Evolutionary conservation across 768 basidiomycete species (phyloP).

Genomic region (Suillus bovinus): DNA sequence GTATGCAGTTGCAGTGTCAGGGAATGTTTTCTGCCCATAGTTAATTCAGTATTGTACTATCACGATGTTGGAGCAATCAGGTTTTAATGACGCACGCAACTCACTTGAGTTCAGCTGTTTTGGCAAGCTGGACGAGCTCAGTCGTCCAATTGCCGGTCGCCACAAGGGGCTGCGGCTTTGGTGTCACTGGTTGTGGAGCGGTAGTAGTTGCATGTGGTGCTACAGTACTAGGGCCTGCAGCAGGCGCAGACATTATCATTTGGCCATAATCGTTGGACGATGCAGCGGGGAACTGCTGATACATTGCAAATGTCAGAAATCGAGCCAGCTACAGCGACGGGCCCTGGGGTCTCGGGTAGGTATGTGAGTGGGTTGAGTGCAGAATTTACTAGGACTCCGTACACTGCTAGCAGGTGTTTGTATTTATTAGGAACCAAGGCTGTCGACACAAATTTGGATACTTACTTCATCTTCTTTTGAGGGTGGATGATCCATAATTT

Average conservation of each 20-base stretch:
- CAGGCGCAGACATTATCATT: slow-evolving; percentile 31
- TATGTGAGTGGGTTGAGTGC: slow-evolving; percentile 11
- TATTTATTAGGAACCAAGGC: slow-evolving; percentile 31
- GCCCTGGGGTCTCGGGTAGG: slow-evolving; percentile 30
- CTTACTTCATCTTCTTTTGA: neutral
- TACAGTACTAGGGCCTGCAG: slow-evolving; percentile 35
- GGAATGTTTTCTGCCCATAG: slow-evolving; percentile 67
- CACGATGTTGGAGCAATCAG: slow-evolving; percentile 15
- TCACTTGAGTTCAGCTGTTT: slow-evolving; percentile 86
- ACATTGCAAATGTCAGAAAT: slow-evolving; percentile 30
- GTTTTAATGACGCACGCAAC: slow-evolving; percentile 28
- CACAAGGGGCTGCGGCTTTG: slow-evolving; percentile 52
- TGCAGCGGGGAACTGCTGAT: slow-evolving; percentile 36
- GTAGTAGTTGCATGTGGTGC: slow-evolving; percentile 30
- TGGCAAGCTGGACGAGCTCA: slow-evolving; percentile 82
- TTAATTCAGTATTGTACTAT: neutral
- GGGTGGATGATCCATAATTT: too few species aligned
- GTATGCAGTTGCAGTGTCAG: slow-evolving; percentile 83
- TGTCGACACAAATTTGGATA: slow-evolving; percentile 3
- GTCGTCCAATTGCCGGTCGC: slow-evolving; percentile 88
- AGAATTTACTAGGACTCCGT: slow-evolving; percentile 22
- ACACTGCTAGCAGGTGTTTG: slow-evolving; percentile 28
- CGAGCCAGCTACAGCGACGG: slow-evolving; percentile 23
- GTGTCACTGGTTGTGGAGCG: slow-evolving; percentile 19
- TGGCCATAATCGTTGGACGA: slow-evolving; percentile 36